Percentiles rank a stretch among this genome's conserved stretches.
Conservation (phyloP, 768 basidiomycete species). For the Hericium rajendrae region DNA sequence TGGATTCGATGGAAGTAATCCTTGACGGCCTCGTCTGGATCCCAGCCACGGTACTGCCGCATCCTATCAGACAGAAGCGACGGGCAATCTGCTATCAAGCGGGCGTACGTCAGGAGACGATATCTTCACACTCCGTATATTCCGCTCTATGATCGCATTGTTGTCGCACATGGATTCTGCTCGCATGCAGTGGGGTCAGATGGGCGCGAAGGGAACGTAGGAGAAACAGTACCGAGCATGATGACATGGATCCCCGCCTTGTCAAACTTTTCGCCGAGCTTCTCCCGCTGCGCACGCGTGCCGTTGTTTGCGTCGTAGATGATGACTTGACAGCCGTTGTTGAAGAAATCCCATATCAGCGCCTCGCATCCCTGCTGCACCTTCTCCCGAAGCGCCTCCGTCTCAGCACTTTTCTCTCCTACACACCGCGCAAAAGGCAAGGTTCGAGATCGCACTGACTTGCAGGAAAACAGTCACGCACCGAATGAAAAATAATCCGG, state of each 20-base stretch:
- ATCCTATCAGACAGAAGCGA: background rate
- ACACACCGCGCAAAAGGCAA: background rate
- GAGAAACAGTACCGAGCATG: conserved; percentile 58
- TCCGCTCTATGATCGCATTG: conserved; percentile 84
- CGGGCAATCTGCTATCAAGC: background rate
- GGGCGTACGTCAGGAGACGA: conserved; percentile 88
- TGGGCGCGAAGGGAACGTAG: background rate
- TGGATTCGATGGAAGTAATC: conserved; percentile 89
- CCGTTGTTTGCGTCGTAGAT: conserved; percentile 99
- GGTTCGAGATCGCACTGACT: background rate
- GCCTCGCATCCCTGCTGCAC: conserved; percentile 82
- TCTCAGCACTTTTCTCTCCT: conserved; percentile 75
- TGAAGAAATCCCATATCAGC: conserved; percentile 83
- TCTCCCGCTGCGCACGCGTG: conserved; percentile 51
- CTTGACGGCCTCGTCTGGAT: conserved; percentile 82
- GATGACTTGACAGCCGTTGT: conserved; percentile 83
- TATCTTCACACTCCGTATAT: conserved; percentile 95
- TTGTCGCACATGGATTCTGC: conserved; percentile 88
- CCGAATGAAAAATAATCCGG: conserved; percentile 87
- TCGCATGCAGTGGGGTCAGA: conserved; percentile 2
- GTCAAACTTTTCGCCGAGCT: conserved; percentile 78
- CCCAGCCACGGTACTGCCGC: conserved; percentile 80
- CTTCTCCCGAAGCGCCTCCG: conserved; percentile 62
- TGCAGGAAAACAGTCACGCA: conserved; percentile 22
- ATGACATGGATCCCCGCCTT: conserved; percentile 85